Evolutionary conservation across 2,329 filamentous ascomycete genomes (phyloP), one percentile per base, ranked within the genome.

Genomic region (Septoria linicola): DNA sequence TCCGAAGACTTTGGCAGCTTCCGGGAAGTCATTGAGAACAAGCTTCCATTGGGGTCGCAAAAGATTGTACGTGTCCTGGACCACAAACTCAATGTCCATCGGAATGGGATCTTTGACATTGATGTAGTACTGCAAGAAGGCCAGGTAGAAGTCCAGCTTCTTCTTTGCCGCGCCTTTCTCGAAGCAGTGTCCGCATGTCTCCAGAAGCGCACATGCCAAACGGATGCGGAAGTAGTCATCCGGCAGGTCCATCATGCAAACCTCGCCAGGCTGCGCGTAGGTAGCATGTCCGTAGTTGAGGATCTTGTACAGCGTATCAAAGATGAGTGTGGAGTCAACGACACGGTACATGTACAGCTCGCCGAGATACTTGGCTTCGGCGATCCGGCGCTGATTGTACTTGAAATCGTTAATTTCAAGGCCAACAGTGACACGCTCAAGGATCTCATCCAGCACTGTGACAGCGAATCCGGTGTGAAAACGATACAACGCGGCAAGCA

Each of bases 311-410:
- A 99, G 80, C 1, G 87, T 89, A 66, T 99, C 93, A 63, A 99
- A 99, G 44, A 99, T 87, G 19, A 97, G 87, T 0, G 89, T 88
- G 36, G 95, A 93, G 69, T 99, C 93, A 31, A 99, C 81, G 82
- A 99, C 89, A 51, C 93, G 88, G 68, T 97, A 99, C 65, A 96
- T 96, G 74, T 99, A 99, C 8, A 99, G 80, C 71, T 99, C 93
- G 17, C 89, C 91, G 4, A 99, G 78, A 67, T 96, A 99, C 68
- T 96, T 97, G 65, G 96, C 89, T 70, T 97, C 92, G 2, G 95
- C 89, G 56, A 99, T 85, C 17, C 93, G 86, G 53, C 91, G 86
- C 71, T 99, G 93, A 67, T 95, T 96, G 73, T 90, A 95, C 64
- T 95, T 91, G 78, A 96, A 99, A 68, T 99, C 93, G 63, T 97